Evolutionary conservation across 352 stramenopile species (phyloP), one percentile per base, ranked within the genome.

Genomic region (Albugo candida): DNA sequence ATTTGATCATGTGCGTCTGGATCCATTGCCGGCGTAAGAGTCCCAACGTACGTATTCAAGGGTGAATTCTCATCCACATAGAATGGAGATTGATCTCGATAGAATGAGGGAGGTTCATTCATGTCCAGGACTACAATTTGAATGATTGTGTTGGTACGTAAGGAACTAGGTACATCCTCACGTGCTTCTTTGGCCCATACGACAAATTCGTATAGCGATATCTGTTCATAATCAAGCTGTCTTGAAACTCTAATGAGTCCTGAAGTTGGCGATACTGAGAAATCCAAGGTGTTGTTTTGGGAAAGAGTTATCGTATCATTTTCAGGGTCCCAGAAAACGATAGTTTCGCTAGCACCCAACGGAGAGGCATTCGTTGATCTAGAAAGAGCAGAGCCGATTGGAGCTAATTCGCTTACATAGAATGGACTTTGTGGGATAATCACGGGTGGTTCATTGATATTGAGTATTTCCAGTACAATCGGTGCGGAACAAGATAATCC

Each of bases 321-420:
- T 51, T 81, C 68, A 34, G 68, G 65, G n/a, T 81, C 68, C 68
- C 68, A 81, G 38, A 43, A 43, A 43, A 3, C 38, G 20, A 24
- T 43, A 24, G 3, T 24, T 24, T 19, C 38, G 17, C 17, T 43
- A 10, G 38, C 38, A 19, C 20, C 17, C 3, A 43, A 43, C 17
- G 38, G 3, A 3, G 8, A 19, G 3, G 8, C 8, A 24, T 58
- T 20, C 5, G 36, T n/a, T 13, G 45, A 42, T 1, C 46, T 47
- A 11, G 48, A 51, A 13, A 60, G 41, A 1, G 38, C 41, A 1
- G 27, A 46, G 3, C 49, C 53, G 13, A 59, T 14, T 17, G 41
- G 8, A 19, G 64, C 56, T 0, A 63, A 65, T 24, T 78, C 68
- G 16, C 51, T 38, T n/a, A 76, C 59, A 54, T 58, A 81, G 24